Evolutionary conservation across 805 yeast genomes (phyloP).

Genomic region (Saccharomycopsis sp.): DNA sequence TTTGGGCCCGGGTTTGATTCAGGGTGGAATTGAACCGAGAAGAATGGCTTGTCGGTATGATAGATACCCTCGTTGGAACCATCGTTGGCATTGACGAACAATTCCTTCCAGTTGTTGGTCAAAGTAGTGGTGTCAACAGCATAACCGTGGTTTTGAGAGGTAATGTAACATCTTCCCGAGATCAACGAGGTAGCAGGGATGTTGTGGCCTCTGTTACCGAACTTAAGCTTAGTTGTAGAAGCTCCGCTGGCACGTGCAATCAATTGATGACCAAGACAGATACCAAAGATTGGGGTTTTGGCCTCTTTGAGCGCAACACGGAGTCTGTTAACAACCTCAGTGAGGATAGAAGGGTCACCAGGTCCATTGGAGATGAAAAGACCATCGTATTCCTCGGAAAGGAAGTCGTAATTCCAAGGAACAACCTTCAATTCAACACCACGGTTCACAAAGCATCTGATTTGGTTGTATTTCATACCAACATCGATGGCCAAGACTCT

Average conservation of each 20-base stretch:
- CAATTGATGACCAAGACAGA: slow-evolving; percentile 97
- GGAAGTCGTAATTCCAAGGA: slow-evolving; percentile 89
- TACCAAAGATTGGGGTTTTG: slow-evolving; percentile 91
- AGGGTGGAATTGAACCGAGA: slow-evolving; percentile 99
- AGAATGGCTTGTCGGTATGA: slow-evolving; percentile 78
- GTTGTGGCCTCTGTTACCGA: slow-evolving; percentile 99
- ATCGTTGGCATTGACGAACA: slow-evolving; percentile 93
- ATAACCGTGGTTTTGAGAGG: slow-evolving; percentile 98
- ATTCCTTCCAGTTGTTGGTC: slow-evolving; percentile 79
- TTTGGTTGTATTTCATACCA: slow-evolving; percentile 97
- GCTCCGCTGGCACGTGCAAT: slow-evolving; percentile 96
- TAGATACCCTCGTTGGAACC: slow-evolving; percentile 98
- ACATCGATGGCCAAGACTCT: slow-evolving; percentile 90
- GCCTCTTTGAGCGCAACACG: slow-evolving; percentile 50
- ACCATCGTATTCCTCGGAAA: slow-evolving; percentile 84
- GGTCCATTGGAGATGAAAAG: slow-evolving; percentile 97
- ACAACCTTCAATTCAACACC: slow-evolving; percentile 96
- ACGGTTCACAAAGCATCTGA: slow-evolving; percentile 90
- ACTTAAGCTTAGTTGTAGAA: slow-evolving; percentile 81
- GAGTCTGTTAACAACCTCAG: slow-evolving; percentile 57
- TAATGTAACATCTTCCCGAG: slow-evolving; percentile 95
- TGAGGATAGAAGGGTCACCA: slow-evolving; percentile 93
- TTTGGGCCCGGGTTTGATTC: slow-evolving; percentile 99
- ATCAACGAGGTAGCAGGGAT: slow-evolving; percentile 88
- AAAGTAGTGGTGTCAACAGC: slow-evolving; percentile 86